Evolutionary conservation across 345 rosid species (phyloP).

Genomic region (Trapa incisa): DNA sequence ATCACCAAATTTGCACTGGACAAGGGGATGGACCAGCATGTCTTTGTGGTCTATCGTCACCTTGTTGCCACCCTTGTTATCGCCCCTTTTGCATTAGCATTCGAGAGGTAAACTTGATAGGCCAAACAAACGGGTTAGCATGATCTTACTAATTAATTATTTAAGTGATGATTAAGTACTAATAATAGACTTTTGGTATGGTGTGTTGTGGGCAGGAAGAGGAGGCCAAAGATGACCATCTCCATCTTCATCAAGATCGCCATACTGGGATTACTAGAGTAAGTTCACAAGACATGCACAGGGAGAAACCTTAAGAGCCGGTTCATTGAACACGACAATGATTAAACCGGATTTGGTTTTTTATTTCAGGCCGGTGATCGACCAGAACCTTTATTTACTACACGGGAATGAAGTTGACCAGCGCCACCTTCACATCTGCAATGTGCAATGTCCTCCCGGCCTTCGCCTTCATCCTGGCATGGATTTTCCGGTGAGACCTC

Average conservation of each 20-base stretch:
- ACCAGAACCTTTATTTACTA: constrained; percentile 45
- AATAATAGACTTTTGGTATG: neutral
- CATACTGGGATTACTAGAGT: constrained; percentile 66
- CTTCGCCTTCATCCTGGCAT: constrained; percentile 75
- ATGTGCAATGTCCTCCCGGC: constrained; percentile 79
- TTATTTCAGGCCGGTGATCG: constrained; percentile 39
- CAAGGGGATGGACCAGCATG: constrained; percentile 53
- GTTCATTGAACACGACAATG: no score
- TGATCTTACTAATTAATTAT: no score
- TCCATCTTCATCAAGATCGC: constrained; percentile 51
- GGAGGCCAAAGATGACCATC: constrained; percentile 65
- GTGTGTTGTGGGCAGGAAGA: constrained; percentile 34
- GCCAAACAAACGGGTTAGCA: no score
- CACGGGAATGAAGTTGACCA: constrained; percentile 75
- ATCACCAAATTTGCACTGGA: constrained; percentile 41
- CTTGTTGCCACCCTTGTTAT: constrained; percentile 42
- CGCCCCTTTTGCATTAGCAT: constrained; percentile 61
- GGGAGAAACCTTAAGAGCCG: no score
- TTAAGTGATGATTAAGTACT: neutral
- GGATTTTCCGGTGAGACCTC: constrained; percentile 43
- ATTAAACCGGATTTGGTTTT: no score
- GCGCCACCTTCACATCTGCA: constrained; percentile 73
- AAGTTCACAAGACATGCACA: constrained; percentile 8
- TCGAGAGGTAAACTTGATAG: constrained; percentile 35
- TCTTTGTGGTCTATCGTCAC: constrained; percentile 60